Conservation (phyloP, 75 land plant species). For the Ceratopteris richardii region DNA sequence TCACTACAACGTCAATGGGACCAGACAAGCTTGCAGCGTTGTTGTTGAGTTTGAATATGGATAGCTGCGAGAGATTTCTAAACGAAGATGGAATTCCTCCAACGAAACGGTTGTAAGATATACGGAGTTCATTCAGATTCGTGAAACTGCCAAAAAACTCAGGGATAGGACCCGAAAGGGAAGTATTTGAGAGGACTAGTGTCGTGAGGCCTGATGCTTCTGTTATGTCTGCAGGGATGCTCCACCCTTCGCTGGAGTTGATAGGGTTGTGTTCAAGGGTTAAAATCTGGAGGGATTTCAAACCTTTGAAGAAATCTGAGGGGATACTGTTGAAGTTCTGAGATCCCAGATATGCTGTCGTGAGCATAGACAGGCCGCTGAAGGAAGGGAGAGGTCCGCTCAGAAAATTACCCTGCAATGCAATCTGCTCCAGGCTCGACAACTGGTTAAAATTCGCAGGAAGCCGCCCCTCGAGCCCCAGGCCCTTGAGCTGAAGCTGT, state of each 20-base stretch:
- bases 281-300: constrained; percentile 23
- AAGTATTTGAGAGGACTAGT: constrained; percentile 37
- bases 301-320: constrained; percentile 58
- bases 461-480: constrained; percentile 46
- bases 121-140: constrained; percentile 20
- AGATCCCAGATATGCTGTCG: constrained; percentile 33
- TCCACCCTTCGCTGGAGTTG: constrained; percentile 40
- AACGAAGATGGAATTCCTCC: constrained; percentile 65
- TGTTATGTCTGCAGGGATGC: constrained; percentile 36
- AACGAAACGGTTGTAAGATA: constrained; percentile 45
- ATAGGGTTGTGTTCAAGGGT: constrained; percentile 45
- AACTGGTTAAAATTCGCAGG: constrained; percentile 59
- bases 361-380: constrained; percentile 45
- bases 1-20: constrained; percentile 31
- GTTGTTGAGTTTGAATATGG: constrained; percentile 55
- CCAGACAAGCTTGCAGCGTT: constrained; percentile 34
- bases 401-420: constrained; percentile 55
- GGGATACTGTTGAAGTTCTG: constrained; percentile 63
- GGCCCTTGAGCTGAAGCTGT: constrained; percentile 16
- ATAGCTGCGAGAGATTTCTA: constrained; percentile 14
- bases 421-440: constrained; percentile 32
- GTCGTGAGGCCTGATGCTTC: constrained; percentile 29
- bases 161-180: constrained; percentile 60
- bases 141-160: constrained; percentile 47
- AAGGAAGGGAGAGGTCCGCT: constrained; percentile 59